A percentile compares a stretch with the other conserved stretches of the same genome.
These are phyloP conservation scores for Kluyveromyces sp. DNA, from an alignment of 1,139 yeast genomes.

Conservation along the genomic window DNA sequence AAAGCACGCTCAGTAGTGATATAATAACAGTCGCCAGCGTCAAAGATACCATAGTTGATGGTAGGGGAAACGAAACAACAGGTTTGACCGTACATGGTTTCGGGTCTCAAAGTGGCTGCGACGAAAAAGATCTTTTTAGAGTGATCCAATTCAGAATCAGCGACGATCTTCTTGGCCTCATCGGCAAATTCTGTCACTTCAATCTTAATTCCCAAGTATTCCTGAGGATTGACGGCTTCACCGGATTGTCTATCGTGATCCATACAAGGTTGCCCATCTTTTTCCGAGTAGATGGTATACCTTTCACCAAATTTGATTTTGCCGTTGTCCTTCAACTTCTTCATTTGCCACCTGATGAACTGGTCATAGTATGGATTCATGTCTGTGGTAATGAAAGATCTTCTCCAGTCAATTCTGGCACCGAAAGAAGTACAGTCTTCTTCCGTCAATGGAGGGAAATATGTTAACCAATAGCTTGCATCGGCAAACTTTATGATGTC, in stretches of 20 bases:
- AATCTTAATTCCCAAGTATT: slow-evolving; percentile 89
- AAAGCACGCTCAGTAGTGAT: slow-evolving; percentile 95
- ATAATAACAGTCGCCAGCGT: slow-evolving; percentile 77
- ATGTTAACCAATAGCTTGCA: slow-evolving; percentile 78
- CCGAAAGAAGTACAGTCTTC: slow-evolving; percentile 78
- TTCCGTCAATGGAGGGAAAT: slow-evolving; percentile 87
- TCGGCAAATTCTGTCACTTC: slow-evolving; percentile 46
- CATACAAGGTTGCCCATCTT: slow-evolving; percentile 99
- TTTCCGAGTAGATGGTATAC: slow-evolving; percentile 93
- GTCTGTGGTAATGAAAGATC: slow-evolving; percentile 92
- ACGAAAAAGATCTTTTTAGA: slow-evolving; percentile 71
- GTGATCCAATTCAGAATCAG: slow-evolving; percentile 48
- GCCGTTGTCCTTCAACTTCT: slow-evolving; percentile 74
- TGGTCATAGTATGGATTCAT: slow-evolving; percentile 93
- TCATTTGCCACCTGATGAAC: slow-evolving; percentile 95
- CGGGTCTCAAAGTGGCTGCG: slow-evolving; percentile 98
- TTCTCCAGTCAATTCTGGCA: slow-evolving; percentile 97
- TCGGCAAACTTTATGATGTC: slow-evolving; percentile 87
- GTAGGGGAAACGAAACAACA: slow-evolving; percentile 97
- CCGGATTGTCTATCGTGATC: slow-evolving; percentile 98
- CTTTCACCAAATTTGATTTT: slow-evolving; percentile 97
- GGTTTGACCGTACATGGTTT: slow-evolving; percentile 98
- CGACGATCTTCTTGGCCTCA: slow-evolving; percentile 32
- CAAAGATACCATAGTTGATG: slow-evolving; percentile 84
- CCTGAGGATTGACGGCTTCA: slow-evolving; percentile 96